Evolutionary conservation across 2,329 filamentous ascomycete species (phyloP).

Genomic region (Epichloe baconii): DNA sequence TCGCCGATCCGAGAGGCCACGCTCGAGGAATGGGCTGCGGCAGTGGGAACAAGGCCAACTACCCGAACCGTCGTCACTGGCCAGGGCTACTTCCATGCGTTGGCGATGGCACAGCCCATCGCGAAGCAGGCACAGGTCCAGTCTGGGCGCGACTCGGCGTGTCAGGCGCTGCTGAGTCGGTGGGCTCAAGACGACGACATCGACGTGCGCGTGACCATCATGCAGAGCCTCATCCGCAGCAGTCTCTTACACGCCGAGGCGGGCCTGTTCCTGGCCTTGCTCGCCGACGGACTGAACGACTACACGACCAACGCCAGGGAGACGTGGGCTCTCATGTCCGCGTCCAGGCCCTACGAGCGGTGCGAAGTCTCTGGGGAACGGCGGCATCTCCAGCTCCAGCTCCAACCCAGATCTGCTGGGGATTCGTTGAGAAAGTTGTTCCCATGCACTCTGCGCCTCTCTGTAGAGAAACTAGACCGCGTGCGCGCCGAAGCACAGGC

Average conservation of each 20-base stretch:
- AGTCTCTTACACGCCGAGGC: constrained; percentile 29
- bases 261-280: constrained; percentile 28
- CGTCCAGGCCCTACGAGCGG: constrained; percentile 65
- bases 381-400: constrained; percentile 8
- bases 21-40: constrained; percentile 33
- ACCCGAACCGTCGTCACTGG: constrained; percentile 25
- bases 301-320: constrained; percentile 79
- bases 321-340: constrained; percentile 83
- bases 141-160: constrained; percentile 21
- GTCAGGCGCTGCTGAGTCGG: constrained; percentile 33
- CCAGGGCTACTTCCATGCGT: constrained; percentile 39
- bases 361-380: constrained; percentile 46
- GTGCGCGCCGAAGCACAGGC: constrained; percentile 57
- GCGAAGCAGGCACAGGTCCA: constrained; percentile 6
- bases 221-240: constrained; percentile 39
- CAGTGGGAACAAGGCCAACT: constrained; percentile 22
- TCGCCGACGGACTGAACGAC: constrained; percentile 59
- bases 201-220: constrained; percentile 40
- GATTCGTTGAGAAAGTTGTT: constrained; percentile 28
- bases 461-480: constrained; percentile 81
- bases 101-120: constrained; percentile 37
- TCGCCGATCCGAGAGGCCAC: constrained; percentile 22
- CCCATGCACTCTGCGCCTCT: constrained; percentile 48
- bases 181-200: constrained; percentile 38
- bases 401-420: constrained; percentile 13